Evolutionary conservation across 371 early-diverging fungal species (phyloP).

Genomic region (Syncephalastrum sp.): DNA sequence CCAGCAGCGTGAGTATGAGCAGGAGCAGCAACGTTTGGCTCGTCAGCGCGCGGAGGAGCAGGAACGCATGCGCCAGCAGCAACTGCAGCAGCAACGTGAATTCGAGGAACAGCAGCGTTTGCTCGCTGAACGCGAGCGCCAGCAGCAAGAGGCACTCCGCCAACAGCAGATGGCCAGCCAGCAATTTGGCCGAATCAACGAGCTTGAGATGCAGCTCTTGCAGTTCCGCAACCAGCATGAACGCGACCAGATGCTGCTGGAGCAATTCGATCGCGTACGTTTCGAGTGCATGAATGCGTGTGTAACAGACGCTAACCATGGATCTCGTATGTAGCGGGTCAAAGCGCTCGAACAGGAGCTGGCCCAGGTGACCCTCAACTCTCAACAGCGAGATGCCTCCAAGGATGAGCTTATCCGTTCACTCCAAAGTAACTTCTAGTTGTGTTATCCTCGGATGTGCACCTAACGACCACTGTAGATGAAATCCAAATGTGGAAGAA

Average conservation of each 20-base stretch:
- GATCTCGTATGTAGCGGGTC: conserved; percentile 39
- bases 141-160: conserved; percentile 65
- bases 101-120: conserved; percentile 74
- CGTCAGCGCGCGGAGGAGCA: conserved; percentile 63
- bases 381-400: conserved; percentile 68
- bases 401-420: conserved; percentile 76
- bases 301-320: background rate
- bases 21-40: conserved; percentile 64
- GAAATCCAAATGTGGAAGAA: conserved; percentile 85
- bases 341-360: conserved; percentile 84
- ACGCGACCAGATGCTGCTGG: conserved; percentile 79
- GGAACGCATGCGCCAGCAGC: conserved; percentile 54
- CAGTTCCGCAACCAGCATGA: conserved; percentile 75
- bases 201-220: conserved; percentile 78
- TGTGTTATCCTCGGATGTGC: background rate
- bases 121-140: conserved; percentile 66
- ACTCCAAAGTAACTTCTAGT: conserved; percentile 62
- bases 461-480: conserved; percentile 32
- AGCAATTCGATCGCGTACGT: conserved; percentile 78
- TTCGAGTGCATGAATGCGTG: background rate
- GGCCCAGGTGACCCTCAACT: conserved; percentile 63
- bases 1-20: conserved; percentile 73
- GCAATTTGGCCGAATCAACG: conserved; percentile 72
- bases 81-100: conserved; percentile 70
- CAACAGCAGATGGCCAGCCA: conserved; percentile 75